phyloP scores from a whole-genome alignment of 2,329 filamentous ascomycete genomes.

The Sarocladiaceae sp. region DNA sequence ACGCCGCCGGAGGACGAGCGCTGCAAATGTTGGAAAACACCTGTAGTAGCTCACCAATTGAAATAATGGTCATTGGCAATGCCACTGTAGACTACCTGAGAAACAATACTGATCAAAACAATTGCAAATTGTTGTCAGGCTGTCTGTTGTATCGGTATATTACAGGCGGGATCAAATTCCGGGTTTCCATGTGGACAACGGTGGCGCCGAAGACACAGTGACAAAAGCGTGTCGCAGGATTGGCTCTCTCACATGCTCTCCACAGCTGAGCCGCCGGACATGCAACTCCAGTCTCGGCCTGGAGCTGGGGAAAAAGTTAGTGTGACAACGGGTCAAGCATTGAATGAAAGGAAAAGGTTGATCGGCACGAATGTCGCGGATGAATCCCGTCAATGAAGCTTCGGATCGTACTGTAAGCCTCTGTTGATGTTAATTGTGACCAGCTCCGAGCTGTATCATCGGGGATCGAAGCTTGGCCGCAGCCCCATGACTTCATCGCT shows the following conservation, averaged over 20 bases:
- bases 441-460: neutral
- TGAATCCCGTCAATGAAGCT: no score
- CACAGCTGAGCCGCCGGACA: constrained; percentile 2
- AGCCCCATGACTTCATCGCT: constrained; percentile 5
- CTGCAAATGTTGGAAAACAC: no score
- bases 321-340: neutral
- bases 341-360: neutral
- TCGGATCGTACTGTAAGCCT: no score
- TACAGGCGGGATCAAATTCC: neutral
- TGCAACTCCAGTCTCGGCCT: constrained; percentile 3
- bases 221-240: constrained; percentile 7
- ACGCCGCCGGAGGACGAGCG: neutral
- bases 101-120: no score
- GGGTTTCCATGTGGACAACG: neutral
- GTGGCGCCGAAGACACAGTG: no score
- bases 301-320: constrained; percentile 1
- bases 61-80: no score
- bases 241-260: constrained; percentile 10
- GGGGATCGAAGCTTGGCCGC: constrained; percentile 9
- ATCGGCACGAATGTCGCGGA: neutral
- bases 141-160: no score
- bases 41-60: no score
- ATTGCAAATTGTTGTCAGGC: no score
- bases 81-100: no score
- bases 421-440: neutral